phyloP scores from a whole-genome alignment of 176 grass and related monocot genomes.

The Bonia amplexicaulis region DNA sequence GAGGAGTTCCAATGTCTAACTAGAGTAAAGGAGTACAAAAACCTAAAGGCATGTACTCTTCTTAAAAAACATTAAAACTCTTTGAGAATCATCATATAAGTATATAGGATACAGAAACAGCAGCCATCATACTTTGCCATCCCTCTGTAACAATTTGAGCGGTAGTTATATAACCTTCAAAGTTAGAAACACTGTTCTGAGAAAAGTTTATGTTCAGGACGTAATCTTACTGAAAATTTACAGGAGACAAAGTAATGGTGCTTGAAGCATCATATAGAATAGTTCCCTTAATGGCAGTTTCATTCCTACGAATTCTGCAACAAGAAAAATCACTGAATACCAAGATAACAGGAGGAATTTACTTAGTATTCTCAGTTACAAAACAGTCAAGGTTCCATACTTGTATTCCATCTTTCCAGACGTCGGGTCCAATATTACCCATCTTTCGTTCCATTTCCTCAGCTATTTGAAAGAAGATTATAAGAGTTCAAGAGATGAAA shows the following conservation, averaged over 20 bases:
- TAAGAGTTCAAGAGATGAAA: slow-evolving; percentile 1
- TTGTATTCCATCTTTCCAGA: slow-evolving; percentile 99
- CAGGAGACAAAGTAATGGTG: slow-evolving; percentile 86
- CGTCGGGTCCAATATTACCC: slow-evolving; percentile 91
- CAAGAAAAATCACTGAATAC: slow-evolving; percentile 24
- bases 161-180: slow-evolving; percentile 1
- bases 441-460: slow-evolving; percentile 94
- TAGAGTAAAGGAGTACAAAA: slow-evolving; percentile 56
- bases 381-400: slow-evolving; percentile 39
- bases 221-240: slow-evolving; percentile 91
- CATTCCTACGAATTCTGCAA: slow-evolving; percentile 70
- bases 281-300: slow-evolving; percentile 65
- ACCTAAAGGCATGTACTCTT: background rate
- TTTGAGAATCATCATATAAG: background rate
- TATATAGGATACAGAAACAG: slow-evolving; percentile 90
- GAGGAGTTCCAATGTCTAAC: slow-evolving; percentile 88
- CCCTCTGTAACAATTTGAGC: slow-evolving; percentile 57
- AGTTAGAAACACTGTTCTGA: background rate
- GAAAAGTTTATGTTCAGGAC: background rate
- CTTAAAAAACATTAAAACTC: background rate
- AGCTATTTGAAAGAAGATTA: slow-evolving; percentile 48
- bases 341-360: background rate
- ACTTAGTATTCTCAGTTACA: slow-evolving; percentile 1
- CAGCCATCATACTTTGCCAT: slow-evolving; percentile 91
- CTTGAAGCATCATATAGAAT: slow-evolving; percentile 93